Evolutionary conservation across 2,329 filamentous ascomycete species (phyloP).

Genomic region (Volutella citrinella): DNA sequence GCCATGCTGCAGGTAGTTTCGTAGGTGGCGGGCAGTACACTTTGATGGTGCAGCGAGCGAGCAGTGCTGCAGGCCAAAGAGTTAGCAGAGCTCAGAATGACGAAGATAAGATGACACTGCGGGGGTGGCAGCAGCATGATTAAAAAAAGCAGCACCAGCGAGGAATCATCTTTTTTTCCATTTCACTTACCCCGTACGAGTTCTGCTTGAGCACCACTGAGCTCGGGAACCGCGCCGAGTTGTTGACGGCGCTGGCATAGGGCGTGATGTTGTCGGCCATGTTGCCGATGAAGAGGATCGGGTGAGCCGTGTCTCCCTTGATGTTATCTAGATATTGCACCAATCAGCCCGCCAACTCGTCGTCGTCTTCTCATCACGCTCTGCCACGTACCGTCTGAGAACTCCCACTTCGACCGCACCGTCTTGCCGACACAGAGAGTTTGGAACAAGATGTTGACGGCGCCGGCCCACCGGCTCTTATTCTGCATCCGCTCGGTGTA

Average conservation of each 20-base stretch:
- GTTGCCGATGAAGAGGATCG: conserved; percentile 45
- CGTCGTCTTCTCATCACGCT: too few species aligned
- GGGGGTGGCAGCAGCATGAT: too few species aligned
- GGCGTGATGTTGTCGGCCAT: conserved; percentile 48
- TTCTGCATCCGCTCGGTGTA: conserved; percentile 32
- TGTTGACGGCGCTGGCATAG: conserved; percentile 41
- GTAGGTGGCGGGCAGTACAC: conserved; percentile 41
- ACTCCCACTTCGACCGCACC: conserved; percentile 38
- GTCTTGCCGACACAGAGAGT: conserved; percentile 37
- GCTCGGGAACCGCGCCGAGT: conserved; percentile 41
- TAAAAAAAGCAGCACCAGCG: too few species aligned
- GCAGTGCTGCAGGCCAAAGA: conserved; percentile 41
- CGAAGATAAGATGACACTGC: too few species aligned
- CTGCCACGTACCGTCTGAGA: conserved; percentile 28
- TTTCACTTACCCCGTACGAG: conserved; percentile 44
- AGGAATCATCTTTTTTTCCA: too few species aligned
- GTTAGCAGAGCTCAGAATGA: too few species aligned
- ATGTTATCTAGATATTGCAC: conserved; percentile 30
- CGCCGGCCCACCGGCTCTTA: conserved; percentile 42
- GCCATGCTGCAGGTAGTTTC: conserved; percentile 44
- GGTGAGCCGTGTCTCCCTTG: conserved; percentile 36
- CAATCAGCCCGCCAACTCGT: too few species aligned
- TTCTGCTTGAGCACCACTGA: conserved; percentile 48
- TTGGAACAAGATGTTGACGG: conserved; percentile 39
- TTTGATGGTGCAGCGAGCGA: conserved; percentile 41